Evolutionary conservation across 139 green algal species (phyloP), one percentile per base, ranked within the genome.

Genomic region (Tetratostichococcus sp.): DNA sequence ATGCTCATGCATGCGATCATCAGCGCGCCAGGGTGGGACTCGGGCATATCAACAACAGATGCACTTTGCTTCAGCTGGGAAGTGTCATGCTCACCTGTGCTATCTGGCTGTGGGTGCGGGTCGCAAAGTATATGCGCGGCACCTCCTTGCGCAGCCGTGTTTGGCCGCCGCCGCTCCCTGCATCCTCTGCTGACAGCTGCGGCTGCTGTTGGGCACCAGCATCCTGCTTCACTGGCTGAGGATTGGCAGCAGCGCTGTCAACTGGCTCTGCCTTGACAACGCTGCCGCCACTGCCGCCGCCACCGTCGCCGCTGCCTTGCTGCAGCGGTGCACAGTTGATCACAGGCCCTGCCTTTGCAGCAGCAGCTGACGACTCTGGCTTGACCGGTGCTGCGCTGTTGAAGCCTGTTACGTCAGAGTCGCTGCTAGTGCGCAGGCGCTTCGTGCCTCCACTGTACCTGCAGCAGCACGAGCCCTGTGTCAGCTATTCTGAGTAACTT

Each of bases 61-160:
- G n/a, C n/a, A n/a, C n/a, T n/a, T 11, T 66, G 25, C 22, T 25
- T 11, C 4, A 35, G 33, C 1, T 42, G 33, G 1, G 71, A 25
- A 11, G 35, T 16, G 30, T n/a, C 30, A 65, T 16, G 23, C 65
- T n/a, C 35, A 88, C 91, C 88, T 98, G 94, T 1, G 87, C 86
- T n/a, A 98, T 94, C 86, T 98, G 94, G 30, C 86, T 93, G 78
- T 98, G 94, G 17, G 94, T 98, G 26, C 94, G 80, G 0, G 93
- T 94, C 43, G 88, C 87, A 66, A 95, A 97, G 74, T 87, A 96
- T 23, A 98, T 91, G 17, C 70, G 77, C 19, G 85, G 86, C 4
- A 70, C 26, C 66, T 77, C 81, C 21, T 28, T 39, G 4, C 43
- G 32, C 72, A 32, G 58, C 58, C 23, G 67, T 25, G 14, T 16